These are phyloP conservation scores for Solanum hybrid DNA, from an alignment of 305 asterid genomes.

Conservation along the genomic window DNA sequence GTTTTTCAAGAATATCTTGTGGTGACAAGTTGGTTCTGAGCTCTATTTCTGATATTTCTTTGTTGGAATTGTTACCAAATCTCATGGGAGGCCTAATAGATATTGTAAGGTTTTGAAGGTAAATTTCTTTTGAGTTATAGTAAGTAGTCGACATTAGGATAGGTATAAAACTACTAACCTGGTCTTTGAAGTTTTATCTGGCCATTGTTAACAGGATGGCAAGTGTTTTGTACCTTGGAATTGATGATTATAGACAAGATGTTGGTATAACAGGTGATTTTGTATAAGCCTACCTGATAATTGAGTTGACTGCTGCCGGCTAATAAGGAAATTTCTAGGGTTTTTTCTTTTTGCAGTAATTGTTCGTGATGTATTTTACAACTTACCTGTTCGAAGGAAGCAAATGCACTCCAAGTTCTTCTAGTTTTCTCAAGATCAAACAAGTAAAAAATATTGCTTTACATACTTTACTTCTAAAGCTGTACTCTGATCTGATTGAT, in stretches of 20 bases:
- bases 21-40: slow-evolving; percentile 11
- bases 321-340: background rate
- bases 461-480: too few species aligned
- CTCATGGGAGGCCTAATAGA: slow-evolving; percentile 28
- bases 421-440: too few species aligned
- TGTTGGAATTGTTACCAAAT: slow-evolving; percentile 72
- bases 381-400: too few species aligned
- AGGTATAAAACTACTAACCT: background rate
- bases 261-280: background rate
- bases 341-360: slow-evolving; percentile 20
- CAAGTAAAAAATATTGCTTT: too few species aligned
- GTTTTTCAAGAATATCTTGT: too few species aligned
- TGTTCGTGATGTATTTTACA: too few species aligned
- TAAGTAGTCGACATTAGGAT: background rate
- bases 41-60: slow-evolving; percentile 74
- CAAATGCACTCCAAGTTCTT: too few species aligned
- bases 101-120: too few species aligned
- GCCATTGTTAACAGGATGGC: slow-evolving; percentile 28
- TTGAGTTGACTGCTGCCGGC: slow-evolving; percentile 3
- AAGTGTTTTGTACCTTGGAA: slow-evolving; percentile 66
- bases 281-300: background rate
- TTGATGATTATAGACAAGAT: slow-evolving; percentile 61
- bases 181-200: background rate
- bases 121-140: background rate
- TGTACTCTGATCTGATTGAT: too few species aligned